phyloP scores from a whole-genome alignment of 2,329 filamentous ascomycete genomes.

The Penicillium psychrosexuale region DNA sequence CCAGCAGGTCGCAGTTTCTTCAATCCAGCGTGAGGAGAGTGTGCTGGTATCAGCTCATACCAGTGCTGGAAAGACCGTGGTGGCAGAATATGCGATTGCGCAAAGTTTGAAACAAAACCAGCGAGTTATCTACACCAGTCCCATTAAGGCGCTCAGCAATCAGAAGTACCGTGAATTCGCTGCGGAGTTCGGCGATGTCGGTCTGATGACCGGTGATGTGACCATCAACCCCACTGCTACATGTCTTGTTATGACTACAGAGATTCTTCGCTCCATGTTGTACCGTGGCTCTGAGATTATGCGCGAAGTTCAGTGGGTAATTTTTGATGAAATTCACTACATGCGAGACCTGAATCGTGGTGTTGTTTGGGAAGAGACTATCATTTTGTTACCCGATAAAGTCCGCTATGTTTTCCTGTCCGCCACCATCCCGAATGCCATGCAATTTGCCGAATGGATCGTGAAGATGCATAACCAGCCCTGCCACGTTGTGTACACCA shows the following conservation, averaged over 20 bases:
- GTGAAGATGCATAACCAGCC: slow-evolving; percentile 96
- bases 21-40: slow-evolving; percentile 94
- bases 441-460: slow-evolving; percentile 99
- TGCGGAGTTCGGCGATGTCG: slow-evolving; percentile 92
- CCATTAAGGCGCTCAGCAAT: slow-evolving; percentile 97
- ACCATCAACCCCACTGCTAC: slow-evolving; percentile 98
- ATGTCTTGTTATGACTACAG: slow-evolving; percentile 97
- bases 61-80: slow-evolving; percentile 95
- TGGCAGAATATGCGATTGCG: slow-evolving; percentile 96
- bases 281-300: slow-evolving; percentile 98
- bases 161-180: slow-evolving; percentile 98
- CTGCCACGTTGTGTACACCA: slow-evolving; percentile 98
- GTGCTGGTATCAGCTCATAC: slow-evolving; percentile 96
- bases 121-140: slow-evolving; percentile 97
- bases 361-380: slow-evolving; percentile 99
- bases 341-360: slow-evolving; percentile 84
- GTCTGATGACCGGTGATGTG: slow-evolving; percentile 97
- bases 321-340: slow-evolving; percentile 99
- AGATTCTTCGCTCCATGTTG: slow-evolving; percentile 98
- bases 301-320: slow-evolving; percentile 97
- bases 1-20: slow-evolving; percentile 89
- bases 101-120: slow-evolving; percentile 97
- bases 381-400: slow-evolving; percentile 96
- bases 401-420: slow-evolving; percentile 98
- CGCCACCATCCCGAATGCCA: slow-evolving; percentile 96